A percentile compares a stretch with the other conserved stretches of the same genome.
Evolutionary conservation across 116 monocot species (phyloP).

Genomic region (Dioscorea cayenensis): DNA sequence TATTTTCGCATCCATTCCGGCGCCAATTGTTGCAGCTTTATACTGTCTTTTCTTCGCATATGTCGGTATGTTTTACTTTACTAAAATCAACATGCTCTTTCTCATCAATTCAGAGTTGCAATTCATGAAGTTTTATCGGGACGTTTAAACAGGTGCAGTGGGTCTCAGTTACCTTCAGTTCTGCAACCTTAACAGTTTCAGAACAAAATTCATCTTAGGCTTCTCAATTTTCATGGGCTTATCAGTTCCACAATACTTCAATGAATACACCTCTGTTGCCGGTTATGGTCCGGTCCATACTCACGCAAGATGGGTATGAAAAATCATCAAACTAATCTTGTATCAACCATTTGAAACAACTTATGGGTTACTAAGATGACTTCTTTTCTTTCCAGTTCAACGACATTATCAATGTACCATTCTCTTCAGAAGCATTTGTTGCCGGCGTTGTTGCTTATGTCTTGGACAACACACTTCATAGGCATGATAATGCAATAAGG

Average conservation of each 20-base stretch:
- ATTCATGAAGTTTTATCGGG: neutral
- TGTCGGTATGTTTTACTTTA: constrained; percentile 31
- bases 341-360: neutral
- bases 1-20: constrained; percentile 78
- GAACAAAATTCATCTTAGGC: constrained; percentile 83
- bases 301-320: constrained; percentile 56
- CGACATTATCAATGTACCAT: constrained; percentile 52
- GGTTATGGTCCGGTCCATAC: constrained; percentile 85
- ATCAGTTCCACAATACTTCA: constrained; percentile 88
- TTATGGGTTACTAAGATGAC: neutral
- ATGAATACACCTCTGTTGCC: constrained; percentile 83
- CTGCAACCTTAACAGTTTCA: constrained; percentile 85
- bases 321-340: neutral
- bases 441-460: constrained; percentile 39
- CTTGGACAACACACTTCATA: constrained; percentile 54
- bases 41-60: constrained; percentile 92
- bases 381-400: constrained; percentile 39
- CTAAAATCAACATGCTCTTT: neutral
- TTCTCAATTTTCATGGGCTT: constrained; percentile 83
- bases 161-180: constrained; percentile 80
- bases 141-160: constrained; percentile 43
- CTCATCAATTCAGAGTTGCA: neutral
- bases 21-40: constrained; percentile 72
- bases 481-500: constrained; percentile 20
- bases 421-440: constrained; percentile 50